Evolutionary conservation across 2,329 filamentous ascomycete genomes (phyloP), one percentile per base, ranked within the genome.

Genomic region (Dactylonectria estremocensis): DNA sequence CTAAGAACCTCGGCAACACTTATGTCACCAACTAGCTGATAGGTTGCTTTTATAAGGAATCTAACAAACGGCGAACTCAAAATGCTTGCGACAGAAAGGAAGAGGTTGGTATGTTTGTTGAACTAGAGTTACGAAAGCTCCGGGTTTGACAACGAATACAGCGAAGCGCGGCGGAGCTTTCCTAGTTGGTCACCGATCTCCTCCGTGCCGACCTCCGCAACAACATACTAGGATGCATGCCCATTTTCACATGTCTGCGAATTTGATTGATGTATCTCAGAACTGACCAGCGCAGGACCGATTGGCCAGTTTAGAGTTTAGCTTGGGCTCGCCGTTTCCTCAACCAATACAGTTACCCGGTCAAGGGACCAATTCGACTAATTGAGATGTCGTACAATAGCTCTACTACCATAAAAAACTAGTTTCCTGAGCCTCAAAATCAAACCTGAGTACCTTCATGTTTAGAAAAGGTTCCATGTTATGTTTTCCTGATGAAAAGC

Each of bases 111-210:
- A 18, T 31, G 7, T 33, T 33, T 52, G 3, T 24, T 52, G 3
- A 33, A n/a, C 28, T 50, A 33, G 49, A 52, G 28, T 18, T 8
- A n/a, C 16, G 31, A 11, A 16, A 16, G 9, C 16, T 28, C 9
- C 11, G 16, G 24, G n/a, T 22, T 33, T 16, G 24, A 52, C 18
- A n/a, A 14, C 49, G 4, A 18, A 5, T 33, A 11, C 24, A n/a
- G 49, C 13, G 49, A 33, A 7, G 24, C 5, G 8, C 9, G 31
- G 24, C 16, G 49, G 31, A 52, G 18, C 24, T 24, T 52, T 52
- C 28, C 49, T n/a, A 33, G 24, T 52, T 52, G 24, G 48, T 14
- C 48, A 50, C 48, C 48, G 48, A 50, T 24, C 48, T 50, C 14
- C 28, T 18, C 48, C 24, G 24, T 24, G 28, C 14, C 14, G 20